These are phyloP conservation scores for Cubamyces sp. DNA, from an alignment of 768 basidiomycete genomes.

Conservation along the genomic window DNA sequence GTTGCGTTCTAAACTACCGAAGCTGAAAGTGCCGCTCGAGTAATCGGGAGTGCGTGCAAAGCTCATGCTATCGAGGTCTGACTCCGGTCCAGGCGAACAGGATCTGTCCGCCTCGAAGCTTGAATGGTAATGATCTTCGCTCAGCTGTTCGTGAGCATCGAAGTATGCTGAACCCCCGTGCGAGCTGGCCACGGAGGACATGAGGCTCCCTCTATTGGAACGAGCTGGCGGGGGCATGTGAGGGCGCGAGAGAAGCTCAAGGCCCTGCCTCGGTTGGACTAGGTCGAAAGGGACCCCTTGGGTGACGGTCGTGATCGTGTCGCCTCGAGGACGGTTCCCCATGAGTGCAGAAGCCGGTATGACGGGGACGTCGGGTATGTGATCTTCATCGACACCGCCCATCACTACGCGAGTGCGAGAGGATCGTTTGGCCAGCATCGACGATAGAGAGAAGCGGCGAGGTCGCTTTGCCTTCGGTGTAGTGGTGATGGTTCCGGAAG, in stretches of 20 bases:
- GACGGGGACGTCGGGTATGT: background rate
- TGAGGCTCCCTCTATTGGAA: background rate
- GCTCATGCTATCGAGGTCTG: constrained; percentile 35
- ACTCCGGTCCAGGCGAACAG: constrained; percentile 18
- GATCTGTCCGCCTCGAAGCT: constrained; percentile 4
- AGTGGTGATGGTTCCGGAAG: background rate
- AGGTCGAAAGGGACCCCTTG: constrained; percentile 12
- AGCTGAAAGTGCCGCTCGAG: constrained; percentile 17
- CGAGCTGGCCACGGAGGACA: constrained; percentile 1
- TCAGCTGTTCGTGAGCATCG: constrained; percentile 17
- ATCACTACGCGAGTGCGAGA: constrained; percentile 23
- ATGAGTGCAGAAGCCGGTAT: background rate
- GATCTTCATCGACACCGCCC: background rate
- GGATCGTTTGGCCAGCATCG: constrained; percentile 28
- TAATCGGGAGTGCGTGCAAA: constrained; percentile 30
- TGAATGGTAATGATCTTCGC: constrained; percentile 4
- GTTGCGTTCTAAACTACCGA: constrained; percentile 10
- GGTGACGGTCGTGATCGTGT: constrained; percentile 14
- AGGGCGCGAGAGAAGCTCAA: background rate
- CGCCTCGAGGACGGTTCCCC: constrained; percentile 8
- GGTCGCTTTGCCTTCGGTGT: constrained; percentile 19
- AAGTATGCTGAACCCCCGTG: constrained; percentile 12
- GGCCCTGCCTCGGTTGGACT: background rate
- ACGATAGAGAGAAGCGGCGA: constrained; percentile 34
- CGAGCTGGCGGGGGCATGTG: background rate